A percentile compares a stretch with the other conserved stretches of the same genome.
phyloP scores from a whole-genome alignment of 2,329 filamentous ascomycete genomes.

The Fusarium haematococcum region DNA sequence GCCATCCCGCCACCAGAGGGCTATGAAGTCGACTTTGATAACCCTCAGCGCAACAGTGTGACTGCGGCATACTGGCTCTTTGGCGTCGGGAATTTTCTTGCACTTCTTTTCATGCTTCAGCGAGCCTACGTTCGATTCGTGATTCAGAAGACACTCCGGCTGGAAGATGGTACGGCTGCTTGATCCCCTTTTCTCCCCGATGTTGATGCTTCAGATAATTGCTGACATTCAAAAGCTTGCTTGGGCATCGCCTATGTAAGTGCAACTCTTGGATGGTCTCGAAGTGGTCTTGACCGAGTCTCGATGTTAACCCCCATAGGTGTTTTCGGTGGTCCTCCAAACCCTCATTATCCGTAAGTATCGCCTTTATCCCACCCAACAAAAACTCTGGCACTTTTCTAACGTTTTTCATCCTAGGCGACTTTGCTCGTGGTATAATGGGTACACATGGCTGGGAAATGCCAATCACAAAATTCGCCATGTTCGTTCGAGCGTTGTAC shows the following conservation, averaged over 20 bases:
- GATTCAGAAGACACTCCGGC: slow-evolving; percentile 5
- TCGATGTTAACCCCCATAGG: neutral
- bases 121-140: slow-evolving; percentile 38
- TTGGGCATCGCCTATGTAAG: slow-evolving; percentile 20
- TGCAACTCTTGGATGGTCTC: neutral
- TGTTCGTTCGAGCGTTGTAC: slow-evolving; percentile 9
- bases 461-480: slow-evolving; percentile 16
- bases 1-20: slow-evolving; percentile 41
- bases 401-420: neutral
- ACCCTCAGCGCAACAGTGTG: slow-evolving; percentile 36
- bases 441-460: slow-evolving; percentile 33
- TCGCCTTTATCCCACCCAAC: neutral
- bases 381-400: neutral
- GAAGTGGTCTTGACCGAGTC: neutral
- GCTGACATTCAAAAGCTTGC: slow-evolving; percentile 3
- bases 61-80: slow-evolving; percentile 40
- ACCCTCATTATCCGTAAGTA: slow-evolving; percentile 19
- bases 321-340: slow-evolving; percentile 22
- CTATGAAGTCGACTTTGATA: slow-evolving; percentile 47
- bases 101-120: slow-evolving; percentile 35
- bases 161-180: slow-evolving; percentile 13
- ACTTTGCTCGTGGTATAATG: slow-evolving; percentile 20
- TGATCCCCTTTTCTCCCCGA: neutral
- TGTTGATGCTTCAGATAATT: neutral
- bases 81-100: slow-evolving; percentile 24